Evolutionary conservation across 192 early-diverging fungal species (phyloP).

Genomic region (Cladochytrium replicatum): DNA sequence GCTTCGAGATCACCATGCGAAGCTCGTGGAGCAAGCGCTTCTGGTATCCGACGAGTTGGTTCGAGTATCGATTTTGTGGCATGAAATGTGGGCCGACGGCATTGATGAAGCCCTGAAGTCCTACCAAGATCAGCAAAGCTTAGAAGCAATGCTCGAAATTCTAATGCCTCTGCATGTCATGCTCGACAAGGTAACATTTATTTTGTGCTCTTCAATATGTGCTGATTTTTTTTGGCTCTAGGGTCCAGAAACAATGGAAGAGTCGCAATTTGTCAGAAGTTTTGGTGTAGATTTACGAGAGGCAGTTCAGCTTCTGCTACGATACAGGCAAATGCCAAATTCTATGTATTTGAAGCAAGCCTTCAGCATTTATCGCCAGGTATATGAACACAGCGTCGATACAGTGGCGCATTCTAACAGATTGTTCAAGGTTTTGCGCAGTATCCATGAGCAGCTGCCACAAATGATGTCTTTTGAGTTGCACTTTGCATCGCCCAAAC

Average conservation of each 20-base stretch:
- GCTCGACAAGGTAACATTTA: conserved; percentile 13
- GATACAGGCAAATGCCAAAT: conserved; percentile 51
- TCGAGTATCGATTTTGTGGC: conserved; percentile 74
- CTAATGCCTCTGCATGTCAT: conserved; percentile 56
- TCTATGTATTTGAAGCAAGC: conserved; percentile 52
- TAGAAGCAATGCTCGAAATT: conserved; percentile 60
- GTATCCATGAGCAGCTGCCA: conserved; percentile 56
- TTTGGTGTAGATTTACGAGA: conserved; percentile 66
- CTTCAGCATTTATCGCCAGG: conserved; percentile 15
- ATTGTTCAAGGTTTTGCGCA: conserved; percentile 36
- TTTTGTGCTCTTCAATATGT: background rate
- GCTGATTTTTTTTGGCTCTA: conserved; percentile 17
- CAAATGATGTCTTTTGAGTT: conserved; percentile 60
- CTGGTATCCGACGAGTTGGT: conserved; percentile 82
- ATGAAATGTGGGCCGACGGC: conserved; percentile 81
- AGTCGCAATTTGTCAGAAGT: conserved; percentile 66
- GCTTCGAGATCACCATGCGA: conserved; percentile 57
- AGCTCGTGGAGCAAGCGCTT: conserved; percentile 72
- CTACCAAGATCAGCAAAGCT: conserved; percentile 51
- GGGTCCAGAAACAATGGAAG: conserved; percentile 62
- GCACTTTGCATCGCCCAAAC: conserved; percentile 64
- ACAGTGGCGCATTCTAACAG: too few species aligned
- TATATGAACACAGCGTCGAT: too few species aligned
- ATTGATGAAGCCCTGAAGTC: conserved; percentile 61
- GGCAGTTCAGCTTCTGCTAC: conserved; percentile 59